phyloP scores from a whole-genome alignment of 1,284 basidiomycete genomes.

The Phellopilus nigrolimitatus region DNA sequence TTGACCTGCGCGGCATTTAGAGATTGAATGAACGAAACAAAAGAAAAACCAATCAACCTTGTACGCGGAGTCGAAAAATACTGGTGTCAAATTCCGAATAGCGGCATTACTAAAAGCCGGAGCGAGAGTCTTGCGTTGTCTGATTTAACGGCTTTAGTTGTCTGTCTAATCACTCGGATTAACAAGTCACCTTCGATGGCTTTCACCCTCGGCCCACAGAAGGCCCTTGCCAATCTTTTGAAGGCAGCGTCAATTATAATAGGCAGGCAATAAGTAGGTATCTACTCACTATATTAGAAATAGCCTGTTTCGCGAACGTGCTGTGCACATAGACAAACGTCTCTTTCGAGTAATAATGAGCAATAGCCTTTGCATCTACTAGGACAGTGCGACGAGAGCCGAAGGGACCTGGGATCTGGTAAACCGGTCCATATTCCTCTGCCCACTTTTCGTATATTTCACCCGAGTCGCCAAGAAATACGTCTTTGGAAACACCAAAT shows the following conservation, averaged over 20 bases:
- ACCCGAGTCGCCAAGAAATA: slow-evolving; percentile 22
- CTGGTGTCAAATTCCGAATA: slow-evolving; percentile 31
- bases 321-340: slow-evolving; percentile 44
- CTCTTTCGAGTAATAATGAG: slow-evolving; percentile 47
- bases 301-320: slow-evolving; percentile 32
- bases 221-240: slow-evolving; percentile 47
- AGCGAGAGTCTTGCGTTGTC: slow-evolving; percentile 38
- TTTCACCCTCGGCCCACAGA: slow-evolving; percentile 48
- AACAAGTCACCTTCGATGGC: slow-evolving; percentile 34
- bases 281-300: slow-evolving; percentile 41
- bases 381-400: slow-evolving; percentile 40
- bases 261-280: neutral
- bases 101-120: slow-evolving; percentile 40
- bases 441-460: slow-evolving; percentile 32
- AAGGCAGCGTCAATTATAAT: neutral
- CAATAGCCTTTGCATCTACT: slow-evolving; percentile 50
- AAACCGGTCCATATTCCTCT: slow-evolving; percentile 45
- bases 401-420: slow-evolving; percentile 36
- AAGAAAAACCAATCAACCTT: slow-evolving; percentile 37
- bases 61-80: slow-evolving; percentile 42
- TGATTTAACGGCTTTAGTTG: slow-evolving; percentile 18
- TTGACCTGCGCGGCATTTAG: slow-evolving; percentile 47
- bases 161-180: neutral
- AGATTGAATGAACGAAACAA: neutral
- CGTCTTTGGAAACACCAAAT: slow-evolving; percentile 13